These are phyloP conservation scores for Citrus inodora DNA, from an alignment of 345 rosid species.

Conservation along the genomic window DNA sequence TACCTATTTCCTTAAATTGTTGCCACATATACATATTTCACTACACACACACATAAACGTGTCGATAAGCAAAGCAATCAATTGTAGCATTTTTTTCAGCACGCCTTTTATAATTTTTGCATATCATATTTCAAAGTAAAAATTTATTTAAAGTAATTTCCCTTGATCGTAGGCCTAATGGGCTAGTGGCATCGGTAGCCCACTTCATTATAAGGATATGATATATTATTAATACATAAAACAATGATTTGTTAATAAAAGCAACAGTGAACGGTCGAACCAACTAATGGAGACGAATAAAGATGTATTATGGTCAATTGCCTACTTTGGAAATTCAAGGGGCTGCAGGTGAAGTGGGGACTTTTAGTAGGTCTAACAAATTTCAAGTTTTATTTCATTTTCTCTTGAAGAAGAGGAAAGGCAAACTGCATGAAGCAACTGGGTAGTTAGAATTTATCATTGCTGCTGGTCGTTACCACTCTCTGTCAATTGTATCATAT, in stretches of 20 bases:
- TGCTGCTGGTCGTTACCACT: constrained; percentile 22
- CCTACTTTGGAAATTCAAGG: neutral
- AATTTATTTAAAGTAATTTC: neutral
- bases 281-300: neutral
- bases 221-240: neutral
- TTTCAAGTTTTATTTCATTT: neutral
- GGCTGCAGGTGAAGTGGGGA: neutral
- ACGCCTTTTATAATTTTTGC: neutral
- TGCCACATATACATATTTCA: too few species aligned
- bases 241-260: neutral
- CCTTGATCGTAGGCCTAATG: neutral
- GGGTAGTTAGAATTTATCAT: constrained; percentile 32
- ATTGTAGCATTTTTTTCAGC: neutral
- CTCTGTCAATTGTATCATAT: neutral
- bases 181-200: neutral
- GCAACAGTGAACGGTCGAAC: neutral
- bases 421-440: constrained; percentile 10
- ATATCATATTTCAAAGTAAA: neutral
- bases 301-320: neutral
- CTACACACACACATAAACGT: too few species aligned
- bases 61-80: too few species aligned
- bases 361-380: constrained; percentile 21
- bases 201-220: neutral
- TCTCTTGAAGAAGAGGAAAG: constrained; percentile 19
- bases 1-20: too few species aligned